These are phyloP conservation scores for Vaccinium corymbosum DNA, from an alignment of 148 eudicot species.

Conservation along the genomic window DNA sequence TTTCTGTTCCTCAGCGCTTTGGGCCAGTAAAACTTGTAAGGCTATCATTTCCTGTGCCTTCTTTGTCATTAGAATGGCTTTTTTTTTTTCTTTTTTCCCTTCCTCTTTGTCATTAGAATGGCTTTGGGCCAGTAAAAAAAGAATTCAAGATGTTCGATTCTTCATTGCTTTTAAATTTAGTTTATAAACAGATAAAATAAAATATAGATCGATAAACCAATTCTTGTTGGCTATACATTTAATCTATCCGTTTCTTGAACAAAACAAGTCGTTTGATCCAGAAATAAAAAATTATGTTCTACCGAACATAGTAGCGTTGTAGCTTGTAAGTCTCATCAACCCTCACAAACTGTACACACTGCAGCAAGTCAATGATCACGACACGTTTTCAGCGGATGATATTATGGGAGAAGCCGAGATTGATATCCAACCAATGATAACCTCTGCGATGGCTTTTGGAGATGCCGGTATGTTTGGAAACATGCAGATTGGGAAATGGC, in stretches of 20 bases:
- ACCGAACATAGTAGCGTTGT: too few species aligned
- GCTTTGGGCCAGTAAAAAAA: too few species aligned
- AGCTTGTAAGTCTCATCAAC: too few species aligned
- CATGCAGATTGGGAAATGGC: slow-evolving; percentile 97
- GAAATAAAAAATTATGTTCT: too few species aligned
- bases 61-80: not conserved
- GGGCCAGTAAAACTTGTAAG: slow-evolving; percentile 75
- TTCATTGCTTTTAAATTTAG: too few species aligned
- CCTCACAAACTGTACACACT: not conserved
- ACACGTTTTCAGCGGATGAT: slow-evolving; percentile 92
- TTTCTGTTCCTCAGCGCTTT: slow-evolving; percentile 73
- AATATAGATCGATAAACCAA: too few species aligned
- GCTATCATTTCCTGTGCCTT: not conserved
- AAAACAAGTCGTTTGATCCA: too few species aligned
- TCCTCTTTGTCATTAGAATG: too few species aligned
- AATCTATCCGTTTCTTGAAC: too few species aligned
- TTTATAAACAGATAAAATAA: too few species aligned
- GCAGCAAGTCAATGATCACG: slow-evolving; percentile 87
- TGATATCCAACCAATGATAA: slow-evolving; percentile 84
- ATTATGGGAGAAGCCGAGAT: slow-evolving; percentile 95
- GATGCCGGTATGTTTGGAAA: slow-evolving; percentile 72
- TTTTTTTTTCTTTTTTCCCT: not conserved
- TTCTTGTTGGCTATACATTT: too few species aligned
- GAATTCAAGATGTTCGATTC: not conserved
- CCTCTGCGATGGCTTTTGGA: slow-evolving; percentile 85